phyloP scores from a whole-genome alignment of 2,329 filamentous ascomycete species.

The Trichoderma oligosporum region DNA sequence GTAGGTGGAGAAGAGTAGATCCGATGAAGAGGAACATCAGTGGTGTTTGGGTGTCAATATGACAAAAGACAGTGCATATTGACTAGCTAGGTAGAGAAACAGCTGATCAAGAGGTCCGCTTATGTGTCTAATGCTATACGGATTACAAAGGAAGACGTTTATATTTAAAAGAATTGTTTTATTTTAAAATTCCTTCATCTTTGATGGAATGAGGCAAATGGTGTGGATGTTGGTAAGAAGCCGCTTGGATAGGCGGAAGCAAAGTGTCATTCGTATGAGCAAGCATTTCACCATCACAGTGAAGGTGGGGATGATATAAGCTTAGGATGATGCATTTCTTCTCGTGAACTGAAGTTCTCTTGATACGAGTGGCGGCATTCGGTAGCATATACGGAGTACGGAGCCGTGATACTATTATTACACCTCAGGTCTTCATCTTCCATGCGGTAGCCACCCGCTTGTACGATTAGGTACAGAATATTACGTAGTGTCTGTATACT shows the following conservation, averaged over 20 bases:
- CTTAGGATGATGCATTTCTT: background rate
- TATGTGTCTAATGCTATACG: background rate
- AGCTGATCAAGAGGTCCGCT: background rate
- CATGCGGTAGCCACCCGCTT: background rate
- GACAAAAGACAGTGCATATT: background rate
- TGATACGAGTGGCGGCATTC: background rate
- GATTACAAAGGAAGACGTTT: background rate
- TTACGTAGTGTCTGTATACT: background rate
- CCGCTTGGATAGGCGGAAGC: background rate
- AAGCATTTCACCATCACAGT: background rate
- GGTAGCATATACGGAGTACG: conserved; percentile 1
- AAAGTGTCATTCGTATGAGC: background rate
- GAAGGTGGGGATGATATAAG: background rate
- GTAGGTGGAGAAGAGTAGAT: background rate
- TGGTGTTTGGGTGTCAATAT: background rate
- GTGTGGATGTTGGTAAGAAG: background rate
- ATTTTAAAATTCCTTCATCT: background rate
- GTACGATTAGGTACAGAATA: background rate
- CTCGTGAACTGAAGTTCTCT: background rate
- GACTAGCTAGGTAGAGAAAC: background rate
- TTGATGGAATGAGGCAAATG: background rate
- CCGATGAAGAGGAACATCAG: background rate
- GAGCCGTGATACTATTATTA: conserved; percentile 9
- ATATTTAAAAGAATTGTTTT: background rate
- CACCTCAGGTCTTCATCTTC: background rate